phyloP scores from a whole-genome alignment of 2,329 filamentous ascomycete genomes.

The Hymenoscyphus infarciens region DNA sequence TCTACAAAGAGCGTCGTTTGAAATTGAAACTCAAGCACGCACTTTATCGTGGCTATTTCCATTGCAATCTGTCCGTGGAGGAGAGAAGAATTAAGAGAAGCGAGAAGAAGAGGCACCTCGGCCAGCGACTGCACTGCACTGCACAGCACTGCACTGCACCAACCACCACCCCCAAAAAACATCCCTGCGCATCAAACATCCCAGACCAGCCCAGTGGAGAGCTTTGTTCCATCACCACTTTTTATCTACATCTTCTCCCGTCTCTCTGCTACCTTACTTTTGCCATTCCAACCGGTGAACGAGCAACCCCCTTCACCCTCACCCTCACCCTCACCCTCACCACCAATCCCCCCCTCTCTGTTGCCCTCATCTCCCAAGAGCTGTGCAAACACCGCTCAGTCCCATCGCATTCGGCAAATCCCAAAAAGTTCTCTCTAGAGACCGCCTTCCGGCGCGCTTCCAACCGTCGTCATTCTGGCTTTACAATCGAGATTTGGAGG shows the following conservation, averaged over 20 bases:
- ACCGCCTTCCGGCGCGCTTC: not conserved
- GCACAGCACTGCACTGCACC: not conserved
- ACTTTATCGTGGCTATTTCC: not conserved
- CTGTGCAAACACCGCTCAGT: not conserved
- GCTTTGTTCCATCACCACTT: constrained; percentile 3
- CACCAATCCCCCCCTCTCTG: not conserved
- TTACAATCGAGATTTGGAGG: constrained; percentile 61
- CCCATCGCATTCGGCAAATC: not conserved
- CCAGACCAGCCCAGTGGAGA: too few species aligned
- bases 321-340: not conserved
- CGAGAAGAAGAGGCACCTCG: not conserved
- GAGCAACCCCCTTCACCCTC: not conserved
- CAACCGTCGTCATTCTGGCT: constrained; percentile 52
- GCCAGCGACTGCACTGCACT: not conserved
- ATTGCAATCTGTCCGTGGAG: not conserved
- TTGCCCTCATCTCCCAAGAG: not conserved
- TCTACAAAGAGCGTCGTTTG: too few species aligned
- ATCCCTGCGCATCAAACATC: not conserved
- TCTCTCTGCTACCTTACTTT: too few species aligned
- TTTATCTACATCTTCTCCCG: not conserved
- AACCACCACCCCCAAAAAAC: not conserved
- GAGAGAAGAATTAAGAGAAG: not conserved
- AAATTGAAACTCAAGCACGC: too few species aligned
- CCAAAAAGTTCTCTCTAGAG: not conserved
- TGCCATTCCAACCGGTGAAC: not conserved